Evolutionary conservation across 306 rosid genomes (phyloP).

Genomic region (Dryas alaskensis): DNA sequence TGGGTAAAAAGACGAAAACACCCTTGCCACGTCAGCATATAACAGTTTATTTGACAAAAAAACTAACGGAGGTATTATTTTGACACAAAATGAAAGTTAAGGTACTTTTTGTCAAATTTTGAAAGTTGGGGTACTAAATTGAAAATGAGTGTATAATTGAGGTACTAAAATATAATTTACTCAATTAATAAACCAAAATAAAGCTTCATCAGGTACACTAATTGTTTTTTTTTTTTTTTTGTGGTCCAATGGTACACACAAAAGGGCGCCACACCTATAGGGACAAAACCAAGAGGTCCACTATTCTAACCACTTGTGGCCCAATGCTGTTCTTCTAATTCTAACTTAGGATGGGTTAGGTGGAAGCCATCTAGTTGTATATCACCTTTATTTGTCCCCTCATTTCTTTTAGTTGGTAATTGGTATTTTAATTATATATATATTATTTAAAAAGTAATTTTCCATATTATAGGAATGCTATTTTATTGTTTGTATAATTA

Average conservation of each 20-base stretch:
- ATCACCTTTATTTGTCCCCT: neutral
- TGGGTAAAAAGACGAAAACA: no score
- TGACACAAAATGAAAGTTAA: no score
- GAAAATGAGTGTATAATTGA: no score
- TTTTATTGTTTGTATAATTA: no score
- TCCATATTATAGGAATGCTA: no score
- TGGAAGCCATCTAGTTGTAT: neutral
- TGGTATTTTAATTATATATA: neutral
- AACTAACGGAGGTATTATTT: no score
- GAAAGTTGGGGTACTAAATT: no score
- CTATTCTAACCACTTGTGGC: conserved; percentile 8
- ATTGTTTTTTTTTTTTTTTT: neutral
- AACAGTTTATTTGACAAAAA: no score
- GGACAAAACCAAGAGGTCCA: conserved; percentile 15
- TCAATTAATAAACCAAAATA: neutral
- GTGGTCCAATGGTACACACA: conserved; percentile 20
- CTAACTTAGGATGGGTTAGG: neutral
- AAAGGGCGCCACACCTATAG: neutral
- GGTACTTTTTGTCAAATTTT: no score
- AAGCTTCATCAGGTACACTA: neutral
- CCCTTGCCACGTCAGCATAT: no score
- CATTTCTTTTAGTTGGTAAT: neutral
- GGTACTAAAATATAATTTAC: no score
- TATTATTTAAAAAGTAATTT: neutral
- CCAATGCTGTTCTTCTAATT: neutral